Evolutionary conservation across 1,139 yeast species (phyloP), one percentile per base, ranked within the genome.

Genomic region (Protomyces gravidus): DNA sequence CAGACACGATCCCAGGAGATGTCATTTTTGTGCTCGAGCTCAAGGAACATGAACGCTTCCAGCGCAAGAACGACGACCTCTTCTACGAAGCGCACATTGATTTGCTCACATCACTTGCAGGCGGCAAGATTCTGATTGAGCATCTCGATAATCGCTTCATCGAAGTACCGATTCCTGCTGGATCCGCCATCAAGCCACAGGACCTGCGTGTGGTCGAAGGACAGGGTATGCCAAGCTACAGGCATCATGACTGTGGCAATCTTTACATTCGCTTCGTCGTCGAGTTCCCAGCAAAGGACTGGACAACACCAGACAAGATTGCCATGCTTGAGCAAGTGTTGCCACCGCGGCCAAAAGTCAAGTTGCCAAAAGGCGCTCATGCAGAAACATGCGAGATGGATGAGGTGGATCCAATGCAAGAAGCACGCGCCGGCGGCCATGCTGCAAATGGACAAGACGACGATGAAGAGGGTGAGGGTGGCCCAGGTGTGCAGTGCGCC

Each of bases 1-100:
- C 98, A 62, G 89, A 86, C 72, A 81, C 89, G 64, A 83, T 90
- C 63, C 96, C 98, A 28, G 99, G 99, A 73, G 98, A 92, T 73
- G 97, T 94, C 66, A 80, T 92, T 63, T 90, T 92, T 67, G 86
- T 89, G 51, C 82, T 92, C 67, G 92, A 88, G 66, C 96, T 90
- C 78, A 87, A 84, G 77, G 86, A 89, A 63, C 92, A 94, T 72
- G 83, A 81, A 45, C 73, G 78, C 62, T 92, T 87, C 77, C 82
- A 81, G 66, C 87, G 99, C 80, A 85, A 86, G 74, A 96, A 90
- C 67, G 86, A 89, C 71, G 96, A 92, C 72, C 82, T 92, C 70
- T 80, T 80, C 73, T 85, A 85, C 73, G 89, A 86, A 70, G 87
- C 88, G 66, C 92, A 89, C 76, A 78, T 94, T 69, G 97, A 92